These are phyloP conservation scores for Alternaria triticina DNA, from an alignment of 2,329 filamentous ascomycete species.

Conservation along the genomic window DNA sequence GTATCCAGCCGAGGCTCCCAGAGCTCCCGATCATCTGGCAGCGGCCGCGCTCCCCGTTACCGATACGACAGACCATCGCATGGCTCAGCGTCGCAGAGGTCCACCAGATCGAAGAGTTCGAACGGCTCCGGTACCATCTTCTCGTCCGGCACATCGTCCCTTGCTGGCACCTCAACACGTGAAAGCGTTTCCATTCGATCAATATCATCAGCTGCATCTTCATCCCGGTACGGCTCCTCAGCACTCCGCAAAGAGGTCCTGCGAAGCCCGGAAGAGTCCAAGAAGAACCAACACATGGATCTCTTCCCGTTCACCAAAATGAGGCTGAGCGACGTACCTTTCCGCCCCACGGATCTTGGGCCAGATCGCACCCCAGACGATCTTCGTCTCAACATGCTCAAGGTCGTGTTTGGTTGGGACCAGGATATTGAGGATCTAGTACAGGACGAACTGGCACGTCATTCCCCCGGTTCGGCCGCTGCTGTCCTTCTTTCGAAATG, in stretches of 20 bases:
- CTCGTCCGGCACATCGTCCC: slow-evolving; percentile 67
- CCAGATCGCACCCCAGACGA: slow-evolving; percentile 66
- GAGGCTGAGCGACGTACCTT: slow-evolving; percentile 81
- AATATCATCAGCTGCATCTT: slow-evolving; percentile 56
- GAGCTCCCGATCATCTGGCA: slow-evolving; percentile 60
- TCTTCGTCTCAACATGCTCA: slow-evolving; percentile 87
- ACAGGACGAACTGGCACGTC: slow-evolving; percentile 80
- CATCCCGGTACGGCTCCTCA: slow-evolving; percentile 61
- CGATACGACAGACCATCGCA: slow-evolving; percentile 53
- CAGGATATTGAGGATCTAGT: slow-evolving; percentile 82
- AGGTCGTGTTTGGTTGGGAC: slow-evolving; percentile 93
- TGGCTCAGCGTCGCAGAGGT: slow-evolving; percentile 23
- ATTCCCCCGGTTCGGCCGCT: slow-evolving; percentile 74
- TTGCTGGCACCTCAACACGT: slow-evolving; percentile 37
- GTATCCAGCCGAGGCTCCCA: slow-evolving; percentile 69
- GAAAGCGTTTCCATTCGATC: slow-evolving; percentile 66
- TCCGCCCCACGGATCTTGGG: slow-evolving; percentile 69
- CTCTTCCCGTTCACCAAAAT: slow-evolving; percentile 86
- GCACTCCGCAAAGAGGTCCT: slow-evolving; percentile 80
- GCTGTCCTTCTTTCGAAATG: slow-evolving; percentile 88
- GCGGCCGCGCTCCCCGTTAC: slow-evolving; percentile 52
- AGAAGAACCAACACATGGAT: slow-evolving; percentile 67
- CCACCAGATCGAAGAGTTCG: slow-evolving; percentile 38
- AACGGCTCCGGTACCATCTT: slow-evolving; percentile 67
- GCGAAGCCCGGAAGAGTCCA: slow-evolving; percentile 73